These are phyloP conservation scores for Anisogramma anomala DNA, from an alignment of 2,329 filamentous ascomycete genomes.

Conservation along the genomic window DNA sequence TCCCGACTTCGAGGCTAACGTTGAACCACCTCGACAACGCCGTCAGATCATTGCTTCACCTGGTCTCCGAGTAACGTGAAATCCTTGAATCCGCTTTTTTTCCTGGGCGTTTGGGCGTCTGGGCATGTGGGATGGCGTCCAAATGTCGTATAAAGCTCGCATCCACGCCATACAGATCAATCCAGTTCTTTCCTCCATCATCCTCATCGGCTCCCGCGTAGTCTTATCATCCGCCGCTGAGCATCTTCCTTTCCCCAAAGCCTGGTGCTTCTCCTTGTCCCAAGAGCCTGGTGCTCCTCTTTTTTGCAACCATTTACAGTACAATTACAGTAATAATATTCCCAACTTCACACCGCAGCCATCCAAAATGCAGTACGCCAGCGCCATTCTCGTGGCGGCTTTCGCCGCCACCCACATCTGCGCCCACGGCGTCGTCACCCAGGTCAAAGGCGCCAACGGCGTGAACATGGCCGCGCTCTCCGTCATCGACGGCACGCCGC, in stretches of 20 bases:
- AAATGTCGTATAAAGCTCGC: constrained; percentile 15
- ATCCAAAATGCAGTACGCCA: constrained; percentile 20
- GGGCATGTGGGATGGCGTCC: constrained; percentile 9
- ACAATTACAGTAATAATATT: not conserved
- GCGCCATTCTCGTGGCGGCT: constrained; percentile 35
- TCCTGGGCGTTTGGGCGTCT: constrained; percentile 1
- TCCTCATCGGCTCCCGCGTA: constrained; percentile 9
- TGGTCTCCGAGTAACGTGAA: constrained; percentile 13
- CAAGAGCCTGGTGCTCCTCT: constrained; percentile 13
- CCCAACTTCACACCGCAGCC: not conserved
- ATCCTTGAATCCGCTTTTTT: constrained; percentile 4
- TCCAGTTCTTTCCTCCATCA: constrained; percentile 1
- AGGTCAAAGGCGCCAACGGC: constrained; percentile 47
- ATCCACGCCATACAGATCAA: no score
- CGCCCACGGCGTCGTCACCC: constrained; percentile 47
- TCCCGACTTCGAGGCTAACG: not conserved
- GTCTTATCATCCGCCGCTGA: constrained; percentile 2
- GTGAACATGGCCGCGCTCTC: constrained; percentile 52
- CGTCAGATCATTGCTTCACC: constrained; percentile 17
- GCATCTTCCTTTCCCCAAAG: constrained; percentile 6
- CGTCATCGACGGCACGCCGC: constrained; percentile 54
- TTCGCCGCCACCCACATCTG: constrained; percentile 37
- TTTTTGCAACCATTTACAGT: not conserved
- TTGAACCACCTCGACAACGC: constrained; percentile 1
- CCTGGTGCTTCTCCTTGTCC: constrained; percentile 2